phyloP scores from a whole-genome alignment of 1,139 yeast species.

The Kodamaea ohmeri region DNA sequence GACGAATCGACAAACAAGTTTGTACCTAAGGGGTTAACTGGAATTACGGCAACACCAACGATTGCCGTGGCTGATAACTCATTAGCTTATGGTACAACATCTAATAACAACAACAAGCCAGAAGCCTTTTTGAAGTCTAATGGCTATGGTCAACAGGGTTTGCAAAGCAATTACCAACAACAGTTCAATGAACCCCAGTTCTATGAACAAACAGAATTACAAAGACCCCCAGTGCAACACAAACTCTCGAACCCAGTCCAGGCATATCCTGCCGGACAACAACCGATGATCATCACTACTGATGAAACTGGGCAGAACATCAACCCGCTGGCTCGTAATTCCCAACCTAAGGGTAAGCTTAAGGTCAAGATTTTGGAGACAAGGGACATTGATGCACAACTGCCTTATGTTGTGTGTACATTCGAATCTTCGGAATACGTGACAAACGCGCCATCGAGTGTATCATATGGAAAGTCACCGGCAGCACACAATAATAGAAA shows the following conservation, averaged over 20 bases:
- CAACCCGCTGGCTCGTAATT: slow-evolving; percentile 25
- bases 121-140: slow-evolving; percentile 24
- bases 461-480: slow-evolving; percentile 50
- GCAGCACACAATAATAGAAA: slow-evolving; percentile 14
- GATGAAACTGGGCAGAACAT: slow-evolving; percentile 44
- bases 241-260: slow-evolving; percentile 14
- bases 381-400: slow-evolving; percentile 56
- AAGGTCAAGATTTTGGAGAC: slow-evolving; percentile 82
- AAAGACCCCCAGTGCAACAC: slow-evolving; percentile 15
- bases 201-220: slow-evolving; percentile 9
- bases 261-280: slow-evolving; percentile 19
- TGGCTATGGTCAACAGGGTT: slow-evolving; percentile 11
- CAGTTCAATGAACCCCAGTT: slow-evolving; percentile 7
- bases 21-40: slow-evolving; percentile 34
- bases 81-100: slow-evolving; percentile 68
- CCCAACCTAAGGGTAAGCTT: slow-evolving; percentile 75
- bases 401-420: slow-evolving; percentile 90
- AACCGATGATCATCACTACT: slow-evolving; percentile 45
- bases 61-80: slow-evolving; percentile 63
- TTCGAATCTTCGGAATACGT: slow-evolving; percentile 91
- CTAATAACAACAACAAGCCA: slow-evolving; percentile 25
- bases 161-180: slow-evolving; percentile 6
- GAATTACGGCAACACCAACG: slow-evolving; percentile 50
- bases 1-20: slow-evolving; percentile 24
- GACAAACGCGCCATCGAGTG: slow-evolving; percentile 64